Evolutionary conservation across 129 eudicot genomes (phyloP), one percentile per base, ranked within the genome.

Genomic region (Tagetes erecta): DNA sequence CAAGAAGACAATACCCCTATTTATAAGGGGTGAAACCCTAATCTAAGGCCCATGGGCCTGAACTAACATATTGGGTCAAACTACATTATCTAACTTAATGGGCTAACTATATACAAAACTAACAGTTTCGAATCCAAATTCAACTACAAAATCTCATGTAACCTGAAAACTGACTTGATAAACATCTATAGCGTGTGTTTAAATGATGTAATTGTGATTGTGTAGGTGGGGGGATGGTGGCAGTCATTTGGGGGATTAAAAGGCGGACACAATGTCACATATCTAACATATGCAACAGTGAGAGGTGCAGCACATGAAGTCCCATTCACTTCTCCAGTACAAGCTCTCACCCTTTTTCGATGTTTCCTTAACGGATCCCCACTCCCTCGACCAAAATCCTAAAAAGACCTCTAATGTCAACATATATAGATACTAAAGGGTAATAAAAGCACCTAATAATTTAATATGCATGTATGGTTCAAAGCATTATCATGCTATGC

Each of bases 241-340:
- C 78, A 72, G 50, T 41, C 78, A 14, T 79, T 71, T 14, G 78
- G 82, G 42, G 78, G 78, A 52, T 12, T 64, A 72, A 79, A 79
- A 72, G 78, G 64, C 6, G 82, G 82, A 55, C 67, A 63, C 38
- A 79, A 79, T 9, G 78, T 79, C 12, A 71, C 73, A 7, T 64
- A 79, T 73, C 72, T 64, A 42, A 79, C 78, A 64, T 71, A 79
- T 42, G 73, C 82, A 27, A 79, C 78, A 1, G 68, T 79, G 7
- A 14, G 78, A 72, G 82, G 78, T 41, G 82, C 82, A 0, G 82
- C 82, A 5, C 82, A 64, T 78, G 77, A 63, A 71, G 82, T 78
- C 36, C 82, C 82, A 0, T 78, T 78, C 68, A 78, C 72, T 63
- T 78, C 77, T 41, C 73, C 82, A 0, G 41, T 63, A 72, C 82